Percentiles rank a stretch among this genome's conserved stretches.
These are phyloP conservation scores for Dianthus caryophyllus DNA, from an alignment of 148 eudicot genomes.

Conservation along the genomic window DNA sequence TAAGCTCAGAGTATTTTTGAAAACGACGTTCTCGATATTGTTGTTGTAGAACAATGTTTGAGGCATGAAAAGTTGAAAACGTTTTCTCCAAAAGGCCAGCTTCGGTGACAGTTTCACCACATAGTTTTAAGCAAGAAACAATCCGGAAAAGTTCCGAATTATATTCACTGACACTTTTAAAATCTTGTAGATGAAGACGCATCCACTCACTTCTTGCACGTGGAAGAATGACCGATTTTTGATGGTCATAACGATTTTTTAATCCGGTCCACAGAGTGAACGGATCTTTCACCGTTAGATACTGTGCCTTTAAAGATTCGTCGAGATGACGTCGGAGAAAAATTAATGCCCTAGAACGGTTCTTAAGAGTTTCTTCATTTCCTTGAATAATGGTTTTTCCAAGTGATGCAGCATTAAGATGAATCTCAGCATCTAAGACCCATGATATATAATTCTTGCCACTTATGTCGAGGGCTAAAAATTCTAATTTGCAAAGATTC, in stretches of 20 bases:
- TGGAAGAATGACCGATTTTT: background rate
- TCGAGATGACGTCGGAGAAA: background rate
- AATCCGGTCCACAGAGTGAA: background rate
- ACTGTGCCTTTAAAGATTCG: background rate
- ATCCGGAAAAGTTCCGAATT: too few species aligned
- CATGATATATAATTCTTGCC: background rate
- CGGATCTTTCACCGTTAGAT: background rate
- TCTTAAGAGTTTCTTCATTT: background rate
- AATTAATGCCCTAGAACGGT: background rate
- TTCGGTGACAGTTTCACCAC: too few species aligned
- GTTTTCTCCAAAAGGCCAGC: too few species aligned
- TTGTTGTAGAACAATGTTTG: too few species aligned
- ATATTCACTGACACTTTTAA: background rate
- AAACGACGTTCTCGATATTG: too few species aligned
- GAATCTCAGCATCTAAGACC: background rate
- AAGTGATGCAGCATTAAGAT: background rate
- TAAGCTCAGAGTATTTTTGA: too few species aligned
- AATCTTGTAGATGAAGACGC: background rate
- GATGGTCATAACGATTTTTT: background rate
- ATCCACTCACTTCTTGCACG: background rate
- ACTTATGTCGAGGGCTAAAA: background rate
- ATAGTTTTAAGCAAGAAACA: too few species aligned
- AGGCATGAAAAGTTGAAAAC: too few species aligned
- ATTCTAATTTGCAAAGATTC: background rate
- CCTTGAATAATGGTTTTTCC: background rate